These are phyloP conservation scores for Talaromyces sp. DNA, from an alignment of 2,329 filamentous ascomycete genomes.

Conservation along the genomic window DNA sequence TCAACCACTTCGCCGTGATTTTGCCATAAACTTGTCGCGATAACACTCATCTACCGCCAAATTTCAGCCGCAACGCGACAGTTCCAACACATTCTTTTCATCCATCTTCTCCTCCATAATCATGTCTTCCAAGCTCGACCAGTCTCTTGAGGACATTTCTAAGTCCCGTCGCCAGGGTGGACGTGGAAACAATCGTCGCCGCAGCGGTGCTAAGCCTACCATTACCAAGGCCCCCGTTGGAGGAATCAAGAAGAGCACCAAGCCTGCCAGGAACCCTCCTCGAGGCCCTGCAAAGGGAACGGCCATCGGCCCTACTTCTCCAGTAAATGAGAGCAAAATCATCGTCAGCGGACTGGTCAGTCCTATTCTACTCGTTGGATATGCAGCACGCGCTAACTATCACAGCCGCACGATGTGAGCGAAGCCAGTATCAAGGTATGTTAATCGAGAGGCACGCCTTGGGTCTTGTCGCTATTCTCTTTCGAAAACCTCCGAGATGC, in stretches of 20 bases:
- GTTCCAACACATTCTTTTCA: conserved; percentile 10
- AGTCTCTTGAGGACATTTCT: conserved; percentile 96
- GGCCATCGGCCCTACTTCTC: conserved; percentile 60
- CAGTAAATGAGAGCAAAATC: conserved; percentile 82
- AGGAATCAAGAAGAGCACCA: conserved; percentile 77
- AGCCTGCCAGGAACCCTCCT: conserved; percentile 38
- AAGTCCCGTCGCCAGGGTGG: conserved; percentile 62
- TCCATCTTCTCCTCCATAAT: conserved; percentile 32
- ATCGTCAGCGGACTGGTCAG: conserved; percentile 97
- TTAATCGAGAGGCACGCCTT: conserved; percentile 77
- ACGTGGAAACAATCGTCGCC: conserved; percentile 44
- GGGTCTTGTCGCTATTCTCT: conserved; percentile 65
- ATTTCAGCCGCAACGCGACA: not conserved
- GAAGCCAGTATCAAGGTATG: conserved; percentile 99
- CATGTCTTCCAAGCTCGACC: conserved; percentile 94
- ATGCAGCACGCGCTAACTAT: conserved; percentile 44
- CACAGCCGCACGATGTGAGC: conserved; percentile 88
- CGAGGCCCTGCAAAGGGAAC: conserved; percentile 49
- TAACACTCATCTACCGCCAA: not conserved
- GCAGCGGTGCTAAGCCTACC: conserved; percentile 37
- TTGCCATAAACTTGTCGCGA: not conserved
- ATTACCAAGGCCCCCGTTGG: conserved; percentile 68
- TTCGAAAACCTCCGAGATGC: conserved; percentile 40
- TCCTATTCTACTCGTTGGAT: not conserved
- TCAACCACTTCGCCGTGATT: not conserved